phyloP scores from a whole-genome alignment of 2,329 filamentous ascomycete species.

The Leptographium radiaticola region DNA sequence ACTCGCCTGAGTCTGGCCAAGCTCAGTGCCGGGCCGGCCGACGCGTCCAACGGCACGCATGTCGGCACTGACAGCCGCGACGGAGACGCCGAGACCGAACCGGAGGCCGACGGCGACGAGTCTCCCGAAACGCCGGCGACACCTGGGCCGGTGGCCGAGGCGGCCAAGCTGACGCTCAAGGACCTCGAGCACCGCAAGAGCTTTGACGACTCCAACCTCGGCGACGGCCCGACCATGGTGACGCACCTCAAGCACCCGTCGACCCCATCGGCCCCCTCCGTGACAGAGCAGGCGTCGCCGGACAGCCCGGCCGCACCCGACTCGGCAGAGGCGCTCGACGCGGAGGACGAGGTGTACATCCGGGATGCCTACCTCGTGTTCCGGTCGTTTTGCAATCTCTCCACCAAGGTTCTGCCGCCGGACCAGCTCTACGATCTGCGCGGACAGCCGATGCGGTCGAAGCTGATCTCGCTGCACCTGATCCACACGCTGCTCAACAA shows the following conservation, averaged over 20 bases:
- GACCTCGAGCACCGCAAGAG: constrained; percentile 55
- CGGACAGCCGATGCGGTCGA: constrained; percentile 93
- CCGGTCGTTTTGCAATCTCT: constrained; percentile 92
- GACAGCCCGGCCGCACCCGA: constrained; percentile 41
- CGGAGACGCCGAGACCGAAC: constrained; percentile 15
- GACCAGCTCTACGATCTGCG: constrained; percentile 89
- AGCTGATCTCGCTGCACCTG: constrained; percentile 86
- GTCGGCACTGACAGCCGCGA: constrained; percentile 10
- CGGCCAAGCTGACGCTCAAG: constrained; percentile 48
- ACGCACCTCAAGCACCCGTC: constrained; percentile 39
- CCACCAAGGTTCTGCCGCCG: constrained; percentile 76
- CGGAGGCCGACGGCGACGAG: constrained; percentile 21
- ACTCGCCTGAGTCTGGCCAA: constrained; percentile 47
- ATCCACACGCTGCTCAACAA: constrained; percentile 94
- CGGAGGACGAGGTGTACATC: constrained; percentile 91
- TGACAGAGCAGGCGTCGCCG: constrained; percentile 36
- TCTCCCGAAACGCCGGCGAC: constrained; percentile 13
- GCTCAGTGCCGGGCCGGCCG: constrained; percentile 34
- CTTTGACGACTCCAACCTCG: constrained; percentile 54
- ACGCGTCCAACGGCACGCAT: constrained; percentile 20
- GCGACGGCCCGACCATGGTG: constrained; percentile 55
- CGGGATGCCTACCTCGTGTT: constrained; percentile 96
- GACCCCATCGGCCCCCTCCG: constrained; percentile 26
- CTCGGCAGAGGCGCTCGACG: constrained; percentile 45
- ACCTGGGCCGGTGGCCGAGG: constrained; percentile 14